A percentile compares a stretch with the other conserved stretches of the same genome.
Evolutionary conservation across 2,329 filamentous ascomycete genomes (phyloP).

Genomic region (Emydomyces testavorans): DNA sequence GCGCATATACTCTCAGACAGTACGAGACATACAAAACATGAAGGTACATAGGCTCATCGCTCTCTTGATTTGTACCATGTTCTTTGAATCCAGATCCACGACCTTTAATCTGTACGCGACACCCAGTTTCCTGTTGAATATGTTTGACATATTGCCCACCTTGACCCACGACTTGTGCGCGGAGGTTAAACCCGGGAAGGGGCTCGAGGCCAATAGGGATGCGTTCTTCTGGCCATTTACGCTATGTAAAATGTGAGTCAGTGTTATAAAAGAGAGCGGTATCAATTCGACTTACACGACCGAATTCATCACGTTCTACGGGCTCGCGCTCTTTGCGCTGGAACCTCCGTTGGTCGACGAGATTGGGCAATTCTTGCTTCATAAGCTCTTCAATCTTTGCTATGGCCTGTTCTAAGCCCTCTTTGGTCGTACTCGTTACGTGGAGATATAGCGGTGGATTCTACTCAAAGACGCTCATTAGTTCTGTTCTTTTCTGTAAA

Average conservation of each 20-base stretch:
- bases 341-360: slow-evolving; percentile 90
- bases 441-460: slow-evolving; percentile 91
- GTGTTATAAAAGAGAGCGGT: neutral
- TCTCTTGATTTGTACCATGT: slow-evolving; percentile 73
- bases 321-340: slow-evolving; percentile 66
- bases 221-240: slow-evolving; percentile 97
- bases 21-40: slow-evolving; percentile 66
- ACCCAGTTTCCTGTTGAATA: slow-evolving; percentile 89
- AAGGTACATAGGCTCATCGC: slow-evolving; percentile 91
- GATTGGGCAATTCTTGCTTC: slow-evolving; percentile 86
- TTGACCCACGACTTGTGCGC: slow-evolving; percentile 89
- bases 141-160: slow-evolving; percentile 95
- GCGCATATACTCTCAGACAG: neutral
- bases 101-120: slow-evolving; percentile 96
- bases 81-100: slow-evolving; percentile 92
- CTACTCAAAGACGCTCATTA: slow-evolving; percentile 37
- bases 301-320: slow-evolving; percentile 81
- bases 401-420: slow-evolving; percentile 81
- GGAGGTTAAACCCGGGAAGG: slow-evolving; percentile 85
- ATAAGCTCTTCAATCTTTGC: slow-evolving; percentile 86
- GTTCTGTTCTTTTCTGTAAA: neutral
- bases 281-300: slow-evolving; percentile 51
- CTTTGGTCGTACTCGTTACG: slow-evolving; percentile 82
- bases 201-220: slow-evolving; percentile 86
- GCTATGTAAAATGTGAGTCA: slow-evolving; percentile 40